Conservation (phyloP, 257 asterid species). For the Buddleja alternifolia region DNA sequence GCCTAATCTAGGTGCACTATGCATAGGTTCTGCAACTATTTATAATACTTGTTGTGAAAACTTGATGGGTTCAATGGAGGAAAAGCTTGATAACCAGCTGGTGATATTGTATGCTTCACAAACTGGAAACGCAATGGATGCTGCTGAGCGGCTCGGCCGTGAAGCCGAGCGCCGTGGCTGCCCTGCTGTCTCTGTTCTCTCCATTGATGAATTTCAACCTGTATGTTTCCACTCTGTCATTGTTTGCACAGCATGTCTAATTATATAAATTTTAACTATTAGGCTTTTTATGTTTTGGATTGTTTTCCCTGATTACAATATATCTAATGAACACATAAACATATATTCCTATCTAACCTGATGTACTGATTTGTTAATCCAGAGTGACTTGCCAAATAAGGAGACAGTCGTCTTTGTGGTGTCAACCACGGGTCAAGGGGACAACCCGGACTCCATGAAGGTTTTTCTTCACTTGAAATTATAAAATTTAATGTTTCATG, state of each 20-base stretch:
- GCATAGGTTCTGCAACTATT: no score
- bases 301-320: neutral
- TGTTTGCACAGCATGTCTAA: neutral
- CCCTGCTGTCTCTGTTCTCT: slow-evolving; percentile 59
- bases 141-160: slow-evolving; percentile 81
- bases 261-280: neutral
- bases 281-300: neutral
- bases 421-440: slow-evolving; percentile 98
- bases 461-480: slow-evolving; percentile 36
- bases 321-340: neutral
- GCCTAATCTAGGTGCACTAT: neutral
- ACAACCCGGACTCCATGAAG: slow-evolving; percentile 91
- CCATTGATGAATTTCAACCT: slow-evolving; percentile 72
- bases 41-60: slow-evolving; percentile 9
- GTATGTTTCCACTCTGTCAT: slow-evolving; percentile 37
- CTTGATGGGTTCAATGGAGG: slow-evolving; percentile 45
- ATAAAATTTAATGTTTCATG: neutral
- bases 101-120: slow-evolving; percentile 80
- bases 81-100: slow-evolving; percentile 46
- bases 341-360: neutral
- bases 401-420: slow-evolving; percentile 77
- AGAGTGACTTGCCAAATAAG: slow-evolving; percentile 61
- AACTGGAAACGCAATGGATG: slow-evolving; percentile 92
- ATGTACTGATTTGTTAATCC: slow-evolving; percentile 32
- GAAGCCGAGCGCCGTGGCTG: slow-evolving; percentile 91